Conservation (phyloP, 495 filamentous ascomycete species). For the Aspergillus sclerotioniger region DNA sequence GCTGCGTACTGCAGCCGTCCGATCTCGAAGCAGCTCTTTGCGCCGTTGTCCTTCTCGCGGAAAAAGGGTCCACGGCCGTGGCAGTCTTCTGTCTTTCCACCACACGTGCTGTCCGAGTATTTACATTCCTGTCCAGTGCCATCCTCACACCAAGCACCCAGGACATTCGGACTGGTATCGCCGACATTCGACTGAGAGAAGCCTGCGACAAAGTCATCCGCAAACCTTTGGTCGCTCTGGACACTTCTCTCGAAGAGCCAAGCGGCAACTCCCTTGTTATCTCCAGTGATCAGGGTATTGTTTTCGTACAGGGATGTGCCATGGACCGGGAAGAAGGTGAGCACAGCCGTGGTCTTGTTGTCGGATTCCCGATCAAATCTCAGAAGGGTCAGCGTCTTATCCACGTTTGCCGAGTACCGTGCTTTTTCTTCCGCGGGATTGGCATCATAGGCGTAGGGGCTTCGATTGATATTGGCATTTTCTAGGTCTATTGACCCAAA, state of each 20-base stretch:
- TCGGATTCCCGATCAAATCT: constrained; percentile 73
- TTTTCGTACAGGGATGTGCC: constrained; percentile 91
- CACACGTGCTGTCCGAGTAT: constrained; percentile 78
- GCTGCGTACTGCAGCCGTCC: constrained; percentile 63
- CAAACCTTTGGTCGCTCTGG: constrained; percentile 47
- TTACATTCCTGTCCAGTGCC: constrained; percentile 63
- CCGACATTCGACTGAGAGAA: constrained; percentile 96
- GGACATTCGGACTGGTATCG: constrained; percentile 86
- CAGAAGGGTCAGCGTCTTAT: constrained; percentile 82
- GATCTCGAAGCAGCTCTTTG: constrained; percentile 73
- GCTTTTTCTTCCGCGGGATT: constrained; percentile 80
- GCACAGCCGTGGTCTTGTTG: constrained; percentile 68
- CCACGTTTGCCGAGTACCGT: constrained; percentile 72
- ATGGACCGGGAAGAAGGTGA: constrained; percentile 95
- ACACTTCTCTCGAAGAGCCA: constrained; percentile 78
- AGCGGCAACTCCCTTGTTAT: constrained; percentile 96
- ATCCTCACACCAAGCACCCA: constrained; percentile 81
- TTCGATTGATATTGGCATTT: constrained; percentile 89
- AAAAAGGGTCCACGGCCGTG: constrained; percentile 86
- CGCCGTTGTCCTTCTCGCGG: constrained; percentile 63
- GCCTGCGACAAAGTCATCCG: constrained; percentile 79
- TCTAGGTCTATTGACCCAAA: constrained; percentile 70
- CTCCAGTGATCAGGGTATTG: constrained; percentile 87
- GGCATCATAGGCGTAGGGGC: constrained; percentile 84
- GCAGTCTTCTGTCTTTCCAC: constrained; percentile 70